Percentiles rank a stretch among this genome's conserved stretches.
Conservation (phyloP, 116 monocot species). For the Posidonia oceanica region DNA sequence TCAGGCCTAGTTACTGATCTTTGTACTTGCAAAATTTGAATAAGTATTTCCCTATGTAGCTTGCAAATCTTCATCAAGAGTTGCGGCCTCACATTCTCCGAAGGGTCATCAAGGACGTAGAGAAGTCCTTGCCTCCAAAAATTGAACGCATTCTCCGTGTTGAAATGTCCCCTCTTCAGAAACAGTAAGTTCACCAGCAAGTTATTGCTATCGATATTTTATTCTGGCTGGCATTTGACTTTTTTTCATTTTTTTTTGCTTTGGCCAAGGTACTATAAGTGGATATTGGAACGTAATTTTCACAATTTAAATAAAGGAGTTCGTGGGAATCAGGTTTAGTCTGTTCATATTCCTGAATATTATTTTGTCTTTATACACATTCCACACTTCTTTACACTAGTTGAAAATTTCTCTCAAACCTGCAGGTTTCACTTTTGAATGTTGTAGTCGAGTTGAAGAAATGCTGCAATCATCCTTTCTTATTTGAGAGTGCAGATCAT, state of each 20-base stretch:
- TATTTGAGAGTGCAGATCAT: conserved; percentile 98
- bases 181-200: conserved; percentile 52
- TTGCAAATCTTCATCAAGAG: conserved; percentile 93
- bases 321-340: conserved; percentile 86
- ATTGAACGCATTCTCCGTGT: conserved; percentile 98
- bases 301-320: conserved; percentile 95
- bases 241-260: neutral
- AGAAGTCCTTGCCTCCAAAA: conserved; percentile 96
- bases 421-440: conserved; percentile 97
- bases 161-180: conserved; percentile 98
- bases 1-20: neutral
- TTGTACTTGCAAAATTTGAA: neutral
- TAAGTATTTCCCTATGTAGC: conserved; percentile 32
- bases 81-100: conserved; percentile 93
- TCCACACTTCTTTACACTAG: neutral
- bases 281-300: conserved; percentile 98
- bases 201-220: neutral
- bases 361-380: neutral
- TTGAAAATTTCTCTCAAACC: conserved; percentile 3
- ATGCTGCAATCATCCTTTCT: conserved; percentile 99
- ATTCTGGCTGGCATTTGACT: neutral
- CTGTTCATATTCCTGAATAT: neutral
- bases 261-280: conserved; percentile 80
- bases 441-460: conserved; percentile 99
- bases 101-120: conserved; percentile 96